phyloP scores from a whole-genome alignment of 768 basidiomycete species.

The Lactarius hengduanensis region DNA sequence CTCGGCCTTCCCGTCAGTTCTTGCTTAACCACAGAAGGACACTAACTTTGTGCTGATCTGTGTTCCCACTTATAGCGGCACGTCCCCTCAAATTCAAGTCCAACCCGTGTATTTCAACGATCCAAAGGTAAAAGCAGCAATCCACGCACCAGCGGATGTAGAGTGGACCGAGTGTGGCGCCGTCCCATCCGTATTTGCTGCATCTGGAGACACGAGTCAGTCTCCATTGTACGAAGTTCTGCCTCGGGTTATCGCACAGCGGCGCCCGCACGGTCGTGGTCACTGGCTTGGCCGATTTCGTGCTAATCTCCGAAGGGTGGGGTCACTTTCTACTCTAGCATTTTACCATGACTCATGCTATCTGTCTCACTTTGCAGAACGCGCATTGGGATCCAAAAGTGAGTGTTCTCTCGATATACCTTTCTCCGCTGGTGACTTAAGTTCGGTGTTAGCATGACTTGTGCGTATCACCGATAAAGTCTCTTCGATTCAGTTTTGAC shows the following conservation, averaged over 20 bases:
- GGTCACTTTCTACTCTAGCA: not conserved
- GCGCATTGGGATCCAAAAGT: slow-evolving; percentile 28
- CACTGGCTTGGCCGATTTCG: slow-evolving; percentile 20
- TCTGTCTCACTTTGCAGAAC: slow-evolving; percentile 1
- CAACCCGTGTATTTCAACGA: slow-evolving; percentile 28
- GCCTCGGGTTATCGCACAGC: slow-evolving; percentile 21
- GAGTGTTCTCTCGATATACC: not conserved
- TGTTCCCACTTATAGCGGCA: slow-evolving; percentile 14
- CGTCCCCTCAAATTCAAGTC: slow-evolving; percentile 24
- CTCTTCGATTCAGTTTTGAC: not conserved
- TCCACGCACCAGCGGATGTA: slow-evolving; percentile 24
- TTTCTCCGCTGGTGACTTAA: not conserved
- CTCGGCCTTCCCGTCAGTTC: slow-evolving; percentile 28
- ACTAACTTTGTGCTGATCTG: not conserved
- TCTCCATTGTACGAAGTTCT: slow-evolving; percentile 3
- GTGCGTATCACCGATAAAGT: slow-evolving; percentile 16
- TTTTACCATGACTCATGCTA: not conserved
- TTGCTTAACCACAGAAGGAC: not conserved
- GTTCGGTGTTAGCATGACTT: slow-evolving; percentile 22
- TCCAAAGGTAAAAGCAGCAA: slow-evolving; percentile 27
- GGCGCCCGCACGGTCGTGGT: slow-evolving; percentile 19
- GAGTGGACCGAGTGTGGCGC: slow-evolving; percentile 26
- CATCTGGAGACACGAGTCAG: slow-evolving; percentile 16
- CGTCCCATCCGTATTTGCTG: slow-evolving; percentile 10
- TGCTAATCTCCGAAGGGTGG: slow-evolving; percentile 25